Conservation (phyloP, 1,284 basidiomycete species). For the Malassezia vespertilionis region DNA sequence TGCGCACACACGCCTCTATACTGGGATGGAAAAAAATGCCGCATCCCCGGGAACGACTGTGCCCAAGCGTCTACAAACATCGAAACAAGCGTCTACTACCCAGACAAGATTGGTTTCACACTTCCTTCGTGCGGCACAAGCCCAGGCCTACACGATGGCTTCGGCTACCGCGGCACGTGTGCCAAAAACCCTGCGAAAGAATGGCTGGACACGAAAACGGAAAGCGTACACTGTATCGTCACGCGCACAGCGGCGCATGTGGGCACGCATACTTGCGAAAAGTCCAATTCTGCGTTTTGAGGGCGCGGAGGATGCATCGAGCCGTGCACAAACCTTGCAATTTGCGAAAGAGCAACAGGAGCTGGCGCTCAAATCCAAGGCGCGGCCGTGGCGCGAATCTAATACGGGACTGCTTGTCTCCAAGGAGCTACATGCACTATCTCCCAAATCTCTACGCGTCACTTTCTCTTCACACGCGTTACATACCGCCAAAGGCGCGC, state of each 20-base stretch:
- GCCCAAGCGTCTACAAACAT: neutral
- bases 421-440: neutral
- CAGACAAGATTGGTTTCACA: too few relatives aligned
- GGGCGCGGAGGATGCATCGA: neutral
- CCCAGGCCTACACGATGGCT: too few relatives aligned
- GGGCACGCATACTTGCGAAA: slow-evolving; percentile 4
- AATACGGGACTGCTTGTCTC: neutral
- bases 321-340: too few relatives aligned
- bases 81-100: neutral
- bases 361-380: too few relatives aligned
- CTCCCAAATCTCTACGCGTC: neutral
- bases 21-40: neutral
- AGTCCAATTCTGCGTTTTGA: neutral
- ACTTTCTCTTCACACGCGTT: slow-evolving; percentile 1
- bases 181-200: neutral
- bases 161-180: too few relatives aligned
- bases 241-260: slow-evolving; percentile 11
- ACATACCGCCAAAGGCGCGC: slow-evolving; percentile 4
- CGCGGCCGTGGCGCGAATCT: neutral
- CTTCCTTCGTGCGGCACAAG: too few relatives aligned
- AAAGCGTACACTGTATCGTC: neutral
- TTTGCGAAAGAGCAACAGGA: too few relatives aligned
- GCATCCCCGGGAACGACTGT: neutral
- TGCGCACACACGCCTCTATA: too few relatives aligned
- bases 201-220: neutral